Evolutionary conservation across 2,329 filamentous ascomycete genomes (phyloP).

Genomic region (Paraconiothyrium brasiliense): DNA sequence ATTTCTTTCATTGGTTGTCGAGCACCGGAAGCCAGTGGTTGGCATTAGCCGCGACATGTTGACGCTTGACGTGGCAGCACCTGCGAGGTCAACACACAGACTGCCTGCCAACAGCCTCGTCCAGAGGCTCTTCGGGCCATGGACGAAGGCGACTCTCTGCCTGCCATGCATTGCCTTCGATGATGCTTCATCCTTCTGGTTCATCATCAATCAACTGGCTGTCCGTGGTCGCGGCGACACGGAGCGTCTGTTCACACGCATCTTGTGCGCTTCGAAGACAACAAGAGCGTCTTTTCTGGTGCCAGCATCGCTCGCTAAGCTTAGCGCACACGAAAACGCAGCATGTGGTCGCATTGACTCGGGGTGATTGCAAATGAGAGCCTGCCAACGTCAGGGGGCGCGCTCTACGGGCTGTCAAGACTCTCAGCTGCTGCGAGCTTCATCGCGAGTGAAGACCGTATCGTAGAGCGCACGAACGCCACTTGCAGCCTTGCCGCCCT

Average conservation of each 20-base stretch:
- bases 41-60: slow-evolving; percentile 1
- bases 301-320: neutral
- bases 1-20: neutral
- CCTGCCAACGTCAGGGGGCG: neutral
- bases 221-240: neutral
- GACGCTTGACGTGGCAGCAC: slow-evolving; percentile 12
- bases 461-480: neutral
- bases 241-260: neutral
- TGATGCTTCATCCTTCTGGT: neutral
- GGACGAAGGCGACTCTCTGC: neutral
- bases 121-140: neutral
- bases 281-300: neutral
- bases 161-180: neutral
- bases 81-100: neutral
- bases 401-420: neutral
- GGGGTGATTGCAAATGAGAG: slow-evolving; percentile 1
- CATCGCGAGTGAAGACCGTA: neutral
- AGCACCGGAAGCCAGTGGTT: slow-evolving; percentile 4
- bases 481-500: neutral
- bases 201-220: neutral
- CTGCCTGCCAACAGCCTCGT: neutral
- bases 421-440: neutral
- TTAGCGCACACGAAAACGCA: slow-evolving; percentile 6
- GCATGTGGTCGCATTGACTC: slow-evolving; percentile 8
- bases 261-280: neutral